Percentiles rank a stretch among this genome's conserved stretches.
phyloP scores from a whole-genome alignment of 805 yeast species.

The Starmerella vitae region DNA sequence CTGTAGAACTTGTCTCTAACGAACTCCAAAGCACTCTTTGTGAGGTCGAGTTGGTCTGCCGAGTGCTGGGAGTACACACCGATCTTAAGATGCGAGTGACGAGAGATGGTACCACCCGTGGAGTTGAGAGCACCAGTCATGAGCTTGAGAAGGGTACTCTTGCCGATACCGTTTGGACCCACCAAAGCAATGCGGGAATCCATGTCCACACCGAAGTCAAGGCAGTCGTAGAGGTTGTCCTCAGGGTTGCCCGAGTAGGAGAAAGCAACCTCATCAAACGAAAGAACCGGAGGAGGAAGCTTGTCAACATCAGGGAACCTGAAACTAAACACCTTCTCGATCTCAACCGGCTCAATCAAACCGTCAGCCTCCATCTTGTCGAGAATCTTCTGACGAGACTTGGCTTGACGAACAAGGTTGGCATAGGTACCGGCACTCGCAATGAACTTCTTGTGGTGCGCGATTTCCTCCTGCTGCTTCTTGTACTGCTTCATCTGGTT shows the following conservation, averaged over 20 bases:
- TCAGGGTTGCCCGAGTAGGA: slow-evolving; percentile 63
- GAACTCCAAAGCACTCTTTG: slow-evolving; percentile 90
- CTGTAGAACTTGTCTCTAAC: slow-evolving; percentile 85
- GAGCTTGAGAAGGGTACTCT: slow-evolving; percentile 84
- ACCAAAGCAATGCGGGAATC: slow-evolving; percentile 96
- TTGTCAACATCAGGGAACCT: slow-evolving; percentile 90
- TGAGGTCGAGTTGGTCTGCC: slow-evolving; percentile 91
- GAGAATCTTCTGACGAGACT: slow-evolving; percentile 96
- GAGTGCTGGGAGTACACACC: slow-evolving; percentile 99
- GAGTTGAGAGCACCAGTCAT: slow-evolving; percentile 92
- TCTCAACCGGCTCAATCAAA: slow-evolving; percentile 71
- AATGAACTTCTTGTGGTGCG: slow-evolving; percentile 94
- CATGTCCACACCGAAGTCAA: slow-evolving; percentile 98
- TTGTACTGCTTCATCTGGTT: slow-evolving; percentile 95
- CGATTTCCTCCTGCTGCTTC: slow-evolving; percentile 98
- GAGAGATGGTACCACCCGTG: slow-evolving; percentile 88
- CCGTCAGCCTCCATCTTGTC: slow-evolving; percentile 99
- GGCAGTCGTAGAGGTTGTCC: slow-evolving; percentile 75
- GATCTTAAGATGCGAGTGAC: slow-evolving; percentile 93
- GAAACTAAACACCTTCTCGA: slow-evolving; percentile 88
- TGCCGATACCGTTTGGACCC: slow-evolving; percentile 99
- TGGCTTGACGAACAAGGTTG: slow-evolving; percentile 94
- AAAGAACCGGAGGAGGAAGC: slow-evolving; percentile 96
- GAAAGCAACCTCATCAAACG: slow-evolving; percentile 90
- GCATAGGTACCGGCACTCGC: slow-evolving; percentile 99